Conservation (phyloP, 2,329 filamentous ascomycete species). For the Colletotrichum tropicale region DNA sequence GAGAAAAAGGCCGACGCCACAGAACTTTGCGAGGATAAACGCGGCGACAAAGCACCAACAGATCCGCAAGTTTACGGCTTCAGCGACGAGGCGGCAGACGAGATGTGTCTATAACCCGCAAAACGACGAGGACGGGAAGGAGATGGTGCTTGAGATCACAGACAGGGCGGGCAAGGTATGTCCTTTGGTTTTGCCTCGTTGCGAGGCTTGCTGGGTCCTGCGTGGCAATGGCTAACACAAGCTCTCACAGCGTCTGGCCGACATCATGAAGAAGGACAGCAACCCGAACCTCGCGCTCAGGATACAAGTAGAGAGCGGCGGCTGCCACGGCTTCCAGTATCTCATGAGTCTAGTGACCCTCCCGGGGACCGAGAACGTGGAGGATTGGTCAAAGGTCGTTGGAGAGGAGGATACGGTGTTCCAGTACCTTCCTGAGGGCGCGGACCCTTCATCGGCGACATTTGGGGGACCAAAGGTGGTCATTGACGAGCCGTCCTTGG, state of each 20-base stretch:
- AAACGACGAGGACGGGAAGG: constrained; percentile 81
- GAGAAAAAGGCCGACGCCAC: not conserved
- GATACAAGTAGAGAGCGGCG: constrained; percentile 89
- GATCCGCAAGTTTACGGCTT: constrained; percentile 39
- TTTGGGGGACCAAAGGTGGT: constrained; percentile 74
- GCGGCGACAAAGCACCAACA: not conserved
- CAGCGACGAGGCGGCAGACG: constrained; percentile 44
- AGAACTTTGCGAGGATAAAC: not conserved
- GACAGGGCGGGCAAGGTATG: constrained; percentile 78
- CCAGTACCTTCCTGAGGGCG: constrained; percentile 64
- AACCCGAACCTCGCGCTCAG: constrained; percentile 88
- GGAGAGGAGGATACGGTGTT: constrained; percentile 89
- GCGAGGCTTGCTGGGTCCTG: not conserved
- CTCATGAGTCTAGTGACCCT: constrained; percentile 83
- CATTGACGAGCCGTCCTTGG: constrained; percentile 85
- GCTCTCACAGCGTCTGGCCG: constrained; percentile 66
- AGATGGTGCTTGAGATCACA: constrained; percentile 84
- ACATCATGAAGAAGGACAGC: constrained; percentile 74
- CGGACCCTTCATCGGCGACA: constrained; percentile 26
- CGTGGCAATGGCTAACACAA: not conserved
- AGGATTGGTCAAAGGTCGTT: constrained; percentile 38
- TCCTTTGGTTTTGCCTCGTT: not conserved
- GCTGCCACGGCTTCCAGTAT: constrained; percentile 98
- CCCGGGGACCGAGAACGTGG: constrained; percentile 40
- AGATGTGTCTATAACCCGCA: constrained; percentile 71